Evolutionary conservation across 1,284 basidiomycete species (phyloP).

Genomic region (Cronartium ribicola): DNA sequence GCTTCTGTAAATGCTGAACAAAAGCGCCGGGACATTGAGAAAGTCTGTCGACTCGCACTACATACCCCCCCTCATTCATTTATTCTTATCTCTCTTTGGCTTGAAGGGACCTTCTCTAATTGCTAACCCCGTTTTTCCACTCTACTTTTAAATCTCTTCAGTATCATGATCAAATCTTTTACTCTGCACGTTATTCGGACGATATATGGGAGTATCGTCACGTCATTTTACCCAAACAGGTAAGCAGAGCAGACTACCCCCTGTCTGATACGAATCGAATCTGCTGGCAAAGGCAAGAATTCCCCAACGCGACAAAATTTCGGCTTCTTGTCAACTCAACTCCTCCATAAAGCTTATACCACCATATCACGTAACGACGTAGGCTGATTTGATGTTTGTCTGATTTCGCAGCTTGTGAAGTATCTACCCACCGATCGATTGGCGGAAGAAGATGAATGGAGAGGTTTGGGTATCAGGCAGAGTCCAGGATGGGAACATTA

Average conservation of each 20-base stretch:
- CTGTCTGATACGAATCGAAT: background rate
- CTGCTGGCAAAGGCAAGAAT: too few relatives aligned
- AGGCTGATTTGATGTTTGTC: background rate
- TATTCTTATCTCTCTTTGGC: background rate
- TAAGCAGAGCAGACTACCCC: background rate
- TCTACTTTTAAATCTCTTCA: background rate
- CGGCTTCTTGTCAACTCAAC: too few relatives aligned
- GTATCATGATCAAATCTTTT: conserved; percentile 43
- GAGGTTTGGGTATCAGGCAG: conserved; percentile 43
- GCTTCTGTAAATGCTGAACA: conserved; percentile 33
- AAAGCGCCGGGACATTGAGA: conserved; percentile 37
- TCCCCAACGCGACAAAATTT: too few relatives aligned
- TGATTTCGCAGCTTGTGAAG: conserved; percentile 39
- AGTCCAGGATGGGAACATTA: conserved; percentile 42
- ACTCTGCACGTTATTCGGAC: conserved; percentile 43
- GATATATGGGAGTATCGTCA: conserved; percentile 43
- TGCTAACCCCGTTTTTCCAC: background rate
- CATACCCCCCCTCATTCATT: background rate
- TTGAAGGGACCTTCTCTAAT: background rate
- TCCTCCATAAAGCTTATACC: too few relatives aligned
- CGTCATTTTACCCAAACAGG: conserved; percentile 44
- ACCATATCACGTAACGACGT: background rate
- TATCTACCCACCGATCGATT: conserved; percentile 43
- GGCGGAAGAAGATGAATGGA: conserved; percentile 43
- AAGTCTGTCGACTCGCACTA: conserved; percentile 11